Evolutionary conservation across 257 asterid genomes (phyloP).

Genomic region (Solanum gandarillasii): DNA sequence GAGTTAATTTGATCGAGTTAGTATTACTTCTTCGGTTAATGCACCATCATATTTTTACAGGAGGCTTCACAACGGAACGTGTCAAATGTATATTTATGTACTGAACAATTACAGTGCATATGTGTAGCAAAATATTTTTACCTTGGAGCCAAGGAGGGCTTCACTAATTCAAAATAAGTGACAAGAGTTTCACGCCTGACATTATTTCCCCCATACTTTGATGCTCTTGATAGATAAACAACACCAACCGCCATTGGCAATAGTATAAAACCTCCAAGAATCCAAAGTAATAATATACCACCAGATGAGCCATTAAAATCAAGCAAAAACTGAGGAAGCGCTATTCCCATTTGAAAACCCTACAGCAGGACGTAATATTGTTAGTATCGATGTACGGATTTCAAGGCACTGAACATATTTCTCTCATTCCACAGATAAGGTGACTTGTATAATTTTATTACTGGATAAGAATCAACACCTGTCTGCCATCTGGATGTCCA

Average conservation of each 20-base stretch:
- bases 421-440: background rate
- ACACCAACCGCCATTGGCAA: constrained; percentile 72
- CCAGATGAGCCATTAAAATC: constrained; percentile 63
- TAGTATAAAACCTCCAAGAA: constrained; percentile 62
- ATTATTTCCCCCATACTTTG: constrained; percentile 61
- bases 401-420: background rate
- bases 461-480: constrained; percentile 32
- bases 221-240: constrained; percentile 64
- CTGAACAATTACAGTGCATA: background rate
- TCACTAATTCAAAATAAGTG: constrained; percentile 69
- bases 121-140: background rate
- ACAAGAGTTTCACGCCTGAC: constrained; percentile 69
- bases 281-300: constrained; percentile 57
- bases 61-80: background rate
- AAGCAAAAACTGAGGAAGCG: constrained; percentile 87
- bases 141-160: constrained; percentile 86
- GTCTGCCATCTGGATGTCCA: constrained; percentile 99
- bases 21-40: background rate
- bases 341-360: constrained; percentile 95
- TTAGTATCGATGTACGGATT: background rate
- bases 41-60: background rate
- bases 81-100: background rate
- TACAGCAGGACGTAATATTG: constrained; percentile 18
- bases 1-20: background rate
- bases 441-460: background rate